Base-by-base conservation (phyloP, 2,329 filamentous ascomycete species). In the Tolypocladium capitatum region DNA sequence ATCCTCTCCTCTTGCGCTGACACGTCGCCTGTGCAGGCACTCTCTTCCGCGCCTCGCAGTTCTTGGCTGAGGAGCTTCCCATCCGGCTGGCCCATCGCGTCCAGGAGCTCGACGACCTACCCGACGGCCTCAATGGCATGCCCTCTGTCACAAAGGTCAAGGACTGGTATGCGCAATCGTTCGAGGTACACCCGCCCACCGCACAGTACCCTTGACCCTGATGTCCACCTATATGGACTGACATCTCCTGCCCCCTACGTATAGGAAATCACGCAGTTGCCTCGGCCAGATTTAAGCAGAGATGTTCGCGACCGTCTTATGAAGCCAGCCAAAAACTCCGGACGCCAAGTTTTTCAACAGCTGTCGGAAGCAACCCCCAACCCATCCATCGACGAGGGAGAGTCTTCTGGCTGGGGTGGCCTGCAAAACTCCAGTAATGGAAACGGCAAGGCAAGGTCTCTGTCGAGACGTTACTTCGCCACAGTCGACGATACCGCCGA, bases 111-210 rank as follows among this genome's bases (percentile, higher is more conserved):
- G 82, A 85, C 52, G 86, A 88, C 60, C 74, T 98, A 2, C 92
- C 92, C 33, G 92, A 98, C 76, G 92, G 92, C 48, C 78, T 98
- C 52, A 95, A 88, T 64, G 90, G 97, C 57, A 97, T 98, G 92
- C 87, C 90, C 35, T 97, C 92, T 11, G 95, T 98, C 56, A 83
- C 84, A 65, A 88, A 84, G 61, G 92, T 98, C 56, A 85, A 90
- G 65, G 90, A 97, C 62, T 98, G 92, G 92, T 98, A 98, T 67
- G 92, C 91, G 54, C 92, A 98, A 71, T 98, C 92, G 46, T 98
- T 98, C 62, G 92, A 98, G 81, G 90, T 95, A 78, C 58, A 77
- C 42, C 47, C 14, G 34, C 48, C 44, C 30, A 20, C 20, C 32
- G 14, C 34, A 46, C 48, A 50, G 21, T 32, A n/a, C 21, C 41